A percentile compares a stretch with the other conserved stretches of the same genome.
phyloP scores from a whole-genome alignment of 2,329 filamentous ascomycete species.

The Scedosporium dehoogii region DNA sequence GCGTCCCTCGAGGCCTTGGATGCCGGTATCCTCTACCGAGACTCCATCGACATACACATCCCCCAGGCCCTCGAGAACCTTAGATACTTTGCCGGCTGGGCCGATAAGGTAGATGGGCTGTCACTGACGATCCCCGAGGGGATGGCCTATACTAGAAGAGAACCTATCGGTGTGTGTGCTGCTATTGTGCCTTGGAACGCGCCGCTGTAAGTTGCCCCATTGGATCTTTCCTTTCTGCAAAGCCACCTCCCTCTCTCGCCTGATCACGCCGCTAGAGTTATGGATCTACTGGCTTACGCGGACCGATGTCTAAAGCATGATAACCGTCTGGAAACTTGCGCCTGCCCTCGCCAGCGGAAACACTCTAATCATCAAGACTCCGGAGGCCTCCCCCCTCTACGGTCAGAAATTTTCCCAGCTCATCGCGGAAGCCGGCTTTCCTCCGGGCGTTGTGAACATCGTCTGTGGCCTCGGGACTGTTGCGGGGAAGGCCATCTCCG shows the following conservation, averaged over 20 bases:
- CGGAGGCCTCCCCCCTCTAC: constrained; percentile 86
- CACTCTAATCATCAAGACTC: constrained; percentile 85
- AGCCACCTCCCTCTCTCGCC: constrained; percentile 19
- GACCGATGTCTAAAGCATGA: constrained; percentile 33
- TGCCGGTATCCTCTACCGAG: constrained; percentile 13
- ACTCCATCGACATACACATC: constrained; percentile 48
- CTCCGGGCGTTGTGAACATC: constrained; percentile 83
- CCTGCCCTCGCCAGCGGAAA: constrained; percentile 86
- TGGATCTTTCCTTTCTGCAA: too few relatives aligned
- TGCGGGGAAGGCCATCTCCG: constrained; percentile 65
- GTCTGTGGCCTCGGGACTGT: constrained; percentile 59
- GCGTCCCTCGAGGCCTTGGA: constrained; percentile 2
- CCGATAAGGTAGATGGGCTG: constrained; percentile 60
- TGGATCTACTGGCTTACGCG: too few relatives aligned
- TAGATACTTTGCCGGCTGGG: constrained; percentile 60
- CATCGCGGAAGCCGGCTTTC: constrained; percentile 79
- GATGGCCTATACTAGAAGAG: constrained; percentile 57
- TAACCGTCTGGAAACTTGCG: constrained; percentile 62
- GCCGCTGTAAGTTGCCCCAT: constrained; percentile 32
- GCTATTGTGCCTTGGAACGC: constrained; percentile 52
- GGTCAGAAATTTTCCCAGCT: constrained; percentile 81
- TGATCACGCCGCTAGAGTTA: too few relatives aligned
- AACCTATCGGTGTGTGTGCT: constrained; percentile 59
- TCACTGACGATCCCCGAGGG: constrained; percentile 53
- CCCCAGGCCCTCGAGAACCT: constrained; percentile 27